These are phyloP conservation scores for Tausonia pullulans DNA, from an alignment of 1,284 basidiomycete species.

Conservation along the genomic window DNA sequence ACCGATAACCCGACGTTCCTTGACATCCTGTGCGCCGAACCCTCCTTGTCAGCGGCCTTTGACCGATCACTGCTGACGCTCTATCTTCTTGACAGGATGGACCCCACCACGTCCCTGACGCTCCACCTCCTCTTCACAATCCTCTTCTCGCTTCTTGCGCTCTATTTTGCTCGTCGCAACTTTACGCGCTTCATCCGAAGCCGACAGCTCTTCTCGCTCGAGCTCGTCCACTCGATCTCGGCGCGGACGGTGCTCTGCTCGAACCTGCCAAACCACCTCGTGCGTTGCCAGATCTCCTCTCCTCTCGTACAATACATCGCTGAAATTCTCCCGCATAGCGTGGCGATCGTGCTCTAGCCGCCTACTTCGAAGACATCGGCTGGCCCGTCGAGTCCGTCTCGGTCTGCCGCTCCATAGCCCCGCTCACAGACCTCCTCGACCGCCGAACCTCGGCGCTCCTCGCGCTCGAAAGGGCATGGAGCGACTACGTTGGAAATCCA, in stretches of 20 bases:
- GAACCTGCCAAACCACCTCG: slow-evolving; percentile 64
- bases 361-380: slow-evolving; percentile 75
- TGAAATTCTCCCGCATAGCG: slow-evolving; percentile 27
- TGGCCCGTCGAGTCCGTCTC: slow-evolving; percentile 50
- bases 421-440: slow-evolving; percentile 61
- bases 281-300: neutral
- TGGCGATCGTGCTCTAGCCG: slow-evolving; percentile 71
- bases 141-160: slow-evolving; percentile 73
- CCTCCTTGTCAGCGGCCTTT: slow-evolving; percentile 26
- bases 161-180: slow-evolving; percentile 77
- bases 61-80: slow-evolving; percentile 29
- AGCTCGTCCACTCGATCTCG: slow-evolving; percentile 85
- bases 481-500: slow-evolving; percentile 83
- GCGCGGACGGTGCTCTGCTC: slow-evolving; percentile 86
- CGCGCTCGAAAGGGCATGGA: slow-evolving; percentile 73
- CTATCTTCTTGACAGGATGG: slow-evolving; percentile 37
- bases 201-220: slow-evolving; percentile 83
- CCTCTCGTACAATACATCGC: neutral
- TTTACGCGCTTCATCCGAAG: slow-evolving; percentile 83
- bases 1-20: no score
- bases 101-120: slow-evolving; percentile 68
- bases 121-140: slow-evolving; percentile 88
- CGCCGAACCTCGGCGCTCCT: slow-evolving; percentile 64
- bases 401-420: slow-evolving; percentile 71
- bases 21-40: no score